These are phyloP conservation scores for Rhodamnia argentea DNA, from an alignment of 345 rosid genomes.

Conservation along the genomic window DNA sequence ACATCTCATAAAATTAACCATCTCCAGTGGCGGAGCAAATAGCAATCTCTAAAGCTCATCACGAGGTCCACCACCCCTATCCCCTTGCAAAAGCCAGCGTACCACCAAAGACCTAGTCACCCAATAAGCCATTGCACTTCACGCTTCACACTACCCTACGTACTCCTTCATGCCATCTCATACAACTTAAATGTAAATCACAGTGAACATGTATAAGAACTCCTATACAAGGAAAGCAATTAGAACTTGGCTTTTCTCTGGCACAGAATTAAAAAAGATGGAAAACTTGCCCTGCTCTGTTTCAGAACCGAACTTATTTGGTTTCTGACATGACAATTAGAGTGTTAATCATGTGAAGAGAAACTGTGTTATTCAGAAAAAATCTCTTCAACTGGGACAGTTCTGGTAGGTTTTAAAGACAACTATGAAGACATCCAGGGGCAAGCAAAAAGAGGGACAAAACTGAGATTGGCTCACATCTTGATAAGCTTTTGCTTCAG, in stretches of 20 bases:
- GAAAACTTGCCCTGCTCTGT: background rate
- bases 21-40: background rate
- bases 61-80: background rate
- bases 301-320: background rate
- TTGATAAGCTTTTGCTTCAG: constrained; percentile 90
- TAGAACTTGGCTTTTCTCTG: background rate
- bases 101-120: background rate
- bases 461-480: constrained; percentile 47
- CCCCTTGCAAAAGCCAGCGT: background rate
- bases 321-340: background rate
- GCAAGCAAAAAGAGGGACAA: background rate
- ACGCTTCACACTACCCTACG: background rate
- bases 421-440: background rate
- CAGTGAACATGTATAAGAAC: background rate
- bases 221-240: background rate
- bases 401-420: background rate
- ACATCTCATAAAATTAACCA: background rate
- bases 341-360: background rate
- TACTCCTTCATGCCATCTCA: background rate
- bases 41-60: background rate
- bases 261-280: background rate
- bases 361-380: background rate
- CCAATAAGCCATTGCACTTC: background rate
- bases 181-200: background rate
- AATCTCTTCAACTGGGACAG: background rate